These are phyloP conservation scores for Nemophila menziesii DNA, from an alignment of 257 asterid genomes.

Conservation along the genomic window DNA sequence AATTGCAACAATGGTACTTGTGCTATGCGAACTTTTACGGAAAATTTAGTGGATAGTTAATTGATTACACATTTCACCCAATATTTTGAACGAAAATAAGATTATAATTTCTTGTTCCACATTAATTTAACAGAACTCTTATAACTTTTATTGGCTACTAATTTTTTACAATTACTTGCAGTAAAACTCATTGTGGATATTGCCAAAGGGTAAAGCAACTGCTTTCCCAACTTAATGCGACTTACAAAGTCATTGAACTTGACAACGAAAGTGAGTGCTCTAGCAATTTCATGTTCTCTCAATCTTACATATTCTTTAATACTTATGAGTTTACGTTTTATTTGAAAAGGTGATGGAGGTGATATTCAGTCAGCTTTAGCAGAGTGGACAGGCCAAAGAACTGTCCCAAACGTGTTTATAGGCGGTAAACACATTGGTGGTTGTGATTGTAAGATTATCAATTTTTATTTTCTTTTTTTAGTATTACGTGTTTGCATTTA, in stretches of 20 bases:
- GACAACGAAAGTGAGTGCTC: conserved; percentile 57
- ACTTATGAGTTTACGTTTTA: not conserved
- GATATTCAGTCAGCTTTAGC: conserved; percentile 54
- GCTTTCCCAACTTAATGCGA: conserved; percentile 45
- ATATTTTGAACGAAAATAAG: too few species aligned
- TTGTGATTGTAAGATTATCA: conserved; percentile 52
- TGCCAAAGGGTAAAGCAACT: conserved; percentile 58
- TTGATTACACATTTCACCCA: too few species aligned
- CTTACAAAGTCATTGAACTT: conserved; percentile 53
- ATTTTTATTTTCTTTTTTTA: not conserved
- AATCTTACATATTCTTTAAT: too few species aligned
- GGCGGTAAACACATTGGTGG: conserved; percentile 86
- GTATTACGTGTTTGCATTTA: not conserved
- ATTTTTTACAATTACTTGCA: conserved; percentile 13
- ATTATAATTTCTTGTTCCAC: too few species aligned
- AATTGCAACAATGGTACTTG: too few species aligned
- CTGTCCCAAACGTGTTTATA: conserved; percentile 75
- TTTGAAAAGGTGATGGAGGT: conserved; percentile 53
- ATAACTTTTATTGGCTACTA: not conserved
- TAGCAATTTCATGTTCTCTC: too few species aligned
- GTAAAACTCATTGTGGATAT: conserved; percentile 66
- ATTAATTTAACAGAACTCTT: too few species aligned
- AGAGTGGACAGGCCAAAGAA: conserved; percentile 77
- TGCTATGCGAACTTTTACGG: too few species aligned
- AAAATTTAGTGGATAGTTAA: too few species aligned